Evolutionary conservation across 2,329 filamentous ascomycete species (phyloP).

Genomic region (Ophiostoma novo-ulmi): DNA sequence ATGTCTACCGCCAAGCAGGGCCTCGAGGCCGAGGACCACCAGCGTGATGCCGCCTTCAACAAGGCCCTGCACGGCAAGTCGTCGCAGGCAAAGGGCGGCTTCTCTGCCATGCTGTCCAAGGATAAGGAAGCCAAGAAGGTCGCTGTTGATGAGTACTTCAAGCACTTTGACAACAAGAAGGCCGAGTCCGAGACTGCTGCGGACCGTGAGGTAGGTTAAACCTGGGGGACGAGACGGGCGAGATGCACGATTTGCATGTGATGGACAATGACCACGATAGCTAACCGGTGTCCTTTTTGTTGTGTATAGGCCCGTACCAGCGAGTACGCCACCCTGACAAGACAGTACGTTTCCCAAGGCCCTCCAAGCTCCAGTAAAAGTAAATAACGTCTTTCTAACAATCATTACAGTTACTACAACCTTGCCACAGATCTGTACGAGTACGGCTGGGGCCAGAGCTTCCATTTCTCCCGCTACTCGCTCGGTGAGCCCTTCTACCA

Average conservation of each 20-base stretch:
- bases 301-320: slow-evolving; percentile 61
- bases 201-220: slow-evolving; percentile 65
- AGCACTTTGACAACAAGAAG: slow-evolving; percentile 76
- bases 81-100: slow-evolving; percentile 62
- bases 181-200: slow-evolving; percentile 74
- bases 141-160: slow-evolving; percentile 77
- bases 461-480: slow-evolving; percentile 96
- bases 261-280: background rate
- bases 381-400: background rate
- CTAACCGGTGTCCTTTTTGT: slow-evolving; percentile 8
- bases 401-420: slow-evolving; percentile 62
- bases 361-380: too few species aligned
- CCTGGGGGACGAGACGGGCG: background rate
- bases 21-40: slow-evolving; percentile 78
- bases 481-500: slow-evolving; percentile 81
- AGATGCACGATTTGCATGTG: background rate
- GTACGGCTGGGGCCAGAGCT: slow-evolving; percentile 92
- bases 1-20: slow-evolving; percentile 23
- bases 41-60: slow-evolving; percentile 85
- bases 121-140: slow-evolving; percentile 53
- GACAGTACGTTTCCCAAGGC: slow-evolving; percentile 56
- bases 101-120: slow-evolving; percentile 82
- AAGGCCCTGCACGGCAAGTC: slow-evolving; percentile 77
- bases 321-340: slow-evolving; percentile 88
- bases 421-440: slow-evolving; percentile 95